Conservation (phyloP, 192 early-diverging fungal species). For the Linnemannia elongata region DNA sequence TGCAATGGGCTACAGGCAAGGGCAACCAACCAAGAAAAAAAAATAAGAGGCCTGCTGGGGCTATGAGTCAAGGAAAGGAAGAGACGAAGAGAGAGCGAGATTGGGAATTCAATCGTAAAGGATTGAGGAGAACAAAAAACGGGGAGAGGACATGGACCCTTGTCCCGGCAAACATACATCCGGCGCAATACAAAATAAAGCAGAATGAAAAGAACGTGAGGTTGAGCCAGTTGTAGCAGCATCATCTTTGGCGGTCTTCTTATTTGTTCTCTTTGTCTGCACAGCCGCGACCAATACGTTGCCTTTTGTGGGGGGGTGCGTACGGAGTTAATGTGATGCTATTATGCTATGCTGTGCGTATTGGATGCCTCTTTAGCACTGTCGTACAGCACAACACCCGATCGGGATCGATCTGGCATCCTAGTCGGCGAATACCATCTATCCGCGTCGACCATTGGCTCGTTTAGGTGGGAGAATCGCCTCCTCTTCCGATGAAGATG, state of each 20-base stretch:
- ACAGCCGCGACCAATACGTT: neutral
- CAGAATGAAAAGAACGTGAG: neutral
- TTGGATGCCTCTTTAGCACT: neutral
- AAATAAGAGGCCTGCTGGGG: neutral
- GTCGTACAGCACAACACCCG: neutral
- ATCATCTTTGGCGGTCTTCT: neutral
- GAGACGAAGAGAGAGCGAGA: neutral
- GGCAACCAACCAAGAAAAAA: neutral
- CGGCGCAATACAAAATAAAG: too few relatives aligned
- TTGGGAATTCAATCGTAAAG: neutral
- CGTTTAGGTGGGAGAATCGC: conserved; percentile 33
- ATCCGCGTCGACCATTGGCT: conserved; percentile 26
- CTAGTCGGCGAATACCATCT: neutral
- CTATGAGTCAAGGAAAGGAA: neutral
- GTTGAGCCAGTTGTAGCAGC: neutral
- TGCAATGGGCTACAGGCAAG: neutral
- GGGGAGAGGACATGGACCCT: neutral
- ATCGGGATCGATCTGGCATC: neutral
- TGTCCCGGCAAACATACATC: too few relatives aligned
- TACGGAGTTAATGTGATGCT: neutral
- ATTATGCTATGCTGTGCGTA: neutral
- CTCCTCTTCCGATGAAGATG: conserved; percentile 49
- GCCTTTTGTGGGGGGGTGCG: neutral
- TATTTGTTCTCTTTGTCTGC: neutral
- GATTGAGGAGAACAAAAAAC: neutral